These are phyloP conservation scores for Botrytis deweyae DNA, from an alignment of 2,329 filamentous ascomycete species.

Conservation along the genomic window DNA sequence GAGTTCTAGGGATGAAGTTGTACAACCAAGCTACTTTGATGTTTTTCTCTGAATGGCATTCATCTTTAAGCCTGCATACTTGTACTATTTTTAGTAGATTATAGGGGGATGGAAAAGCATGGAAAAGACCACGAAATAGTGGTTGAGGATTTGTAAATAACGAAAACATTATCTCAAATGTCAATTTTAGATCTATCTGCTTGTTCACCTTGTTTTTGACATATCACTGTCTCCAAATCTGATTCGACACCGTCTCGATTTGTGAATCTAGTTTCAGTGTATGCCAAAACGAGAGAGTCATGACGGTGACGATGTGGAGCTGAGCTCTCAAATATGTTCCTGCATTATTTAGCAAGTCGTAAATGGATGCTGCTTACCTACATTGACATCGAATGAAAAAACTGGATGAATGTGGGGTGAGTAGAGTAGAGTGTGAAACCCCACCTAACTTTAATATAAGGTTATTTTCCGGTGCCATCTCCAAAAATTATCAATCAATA, in stretches of 20 bases:
- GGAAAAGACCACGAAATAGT: neutral
- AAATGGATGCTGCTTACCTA: neutral
- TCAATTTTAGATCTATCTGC: neutral
- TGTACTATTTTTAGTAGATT: neutral
- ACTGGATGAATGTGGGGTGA: neutral
- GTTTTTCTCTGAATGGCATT: neutral
- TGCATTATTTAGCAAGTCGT: neutral
- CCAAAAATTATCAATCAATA: neutral
- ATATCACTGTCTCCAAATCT: neutral
- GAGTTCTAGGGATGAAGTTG: neutral
- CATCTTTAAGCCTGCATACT: neutral
- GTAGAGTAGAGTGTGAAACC: neutral
- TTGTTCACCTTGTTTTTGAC: neutral
- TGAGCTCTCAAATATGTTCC: neutral
- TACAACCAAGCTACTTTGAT: neutral
- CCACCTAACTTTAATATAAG: neutral
- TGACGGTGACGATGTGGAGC: neutral
- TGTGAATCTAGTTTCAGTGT: neutral
- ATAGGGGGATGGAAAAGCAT: neutral
- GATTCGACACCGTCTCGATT: neutral
- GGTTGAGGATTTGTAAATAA: neutral
- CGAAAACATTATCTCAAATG: neutral
- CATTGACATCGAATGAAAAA: neutral
- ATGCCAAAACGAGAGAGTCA: neutral
- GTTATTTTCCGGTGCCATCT: neutral